A percentile compares a stretch with the other conserved stretches of the same genome.
These are phyloP conservation scores for Tolypocladium amazonense DNA, from an alignment of 2,329 filamentous ascomycete genomes.

Conservation along the genomic window DNA sequence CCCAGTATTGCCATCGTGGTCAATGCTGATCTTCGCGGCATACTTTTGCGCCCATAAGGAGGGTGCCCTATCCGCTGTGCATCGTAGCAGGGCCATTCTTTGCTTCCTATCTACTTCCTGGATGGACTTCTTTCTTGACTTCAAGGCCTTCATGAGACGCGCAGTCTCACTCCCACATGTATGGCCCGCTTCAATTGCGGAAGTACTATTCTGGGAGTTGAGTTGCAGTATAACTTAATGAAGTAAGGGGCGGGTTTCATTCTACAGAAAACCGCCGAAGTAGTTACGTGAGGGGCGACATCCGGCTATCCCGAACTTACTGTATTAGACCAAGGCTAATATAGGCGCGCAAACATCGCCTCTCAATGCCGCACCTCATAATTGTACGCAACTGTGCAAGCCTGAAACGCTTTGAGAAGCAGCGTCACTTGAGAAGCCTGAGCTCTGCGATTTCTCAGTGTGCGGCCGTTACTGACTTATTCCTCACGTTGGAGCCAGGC, in stretches of 20 bases:
- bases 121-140: too few species aligned
- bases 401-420: not conserved
- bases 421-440: not conserved
- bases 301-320: not conserved
- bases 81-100: too few species aligned
- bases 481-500: not conserved
- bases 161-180: too few species aligned
- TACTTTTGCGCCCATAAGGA: too few species aligned
- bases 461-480: not conserved
- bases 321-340: not conserved
- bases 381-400: not conserved
- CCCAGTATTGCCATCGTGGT: too few species aligned
- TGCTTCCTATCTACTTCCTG: too few species aligned
- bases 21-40: too few species aligned
- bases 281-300: not conserved
- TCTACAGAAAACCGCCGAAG: not conserved
- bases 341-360: too few species aligned
- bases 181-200: too few species aligned
- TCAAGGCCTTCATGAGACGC: too few species aligned
- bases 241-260: not conserved
- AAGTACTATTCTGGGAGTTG: not conserved
- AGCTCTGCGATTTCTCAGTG: not conserved
- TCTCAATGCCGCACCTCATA: not conserved
- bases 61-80: too few species aligned
- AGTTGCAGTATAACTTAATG: not conserved